A percentile compares a stretch with the other conserved stretches of the same genome.
phyloP scores from a whole-genome alignment of 345 rosid species.

The Schrenkiella parvula region DNA sequence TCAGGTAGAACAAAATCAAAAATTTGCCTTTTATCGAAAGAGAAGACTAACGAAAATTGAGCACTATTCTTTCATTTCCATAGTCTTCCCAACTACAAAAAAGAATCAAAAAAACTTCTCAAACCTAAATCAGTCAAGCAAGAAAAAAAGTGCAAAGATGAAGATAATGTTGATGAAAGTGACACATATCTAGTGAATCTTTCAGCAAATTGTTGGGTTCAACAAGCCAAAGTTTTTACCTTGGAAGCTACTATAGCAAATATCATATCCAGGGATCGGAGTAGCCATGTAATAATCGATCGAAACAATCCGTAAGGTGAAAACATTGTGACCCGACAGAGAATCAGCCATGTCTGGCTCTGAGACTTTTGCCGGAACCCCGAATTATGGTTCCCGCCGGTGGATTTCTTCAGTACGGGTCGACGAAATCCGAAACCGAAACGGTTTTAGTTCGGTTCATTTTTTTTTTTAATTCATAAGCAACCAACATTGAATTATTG shows the following conservation, averaged over 20 bases:
- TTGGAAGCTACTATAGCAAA: conserved; percentile 81
- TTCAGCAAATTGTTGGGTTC: neutral
- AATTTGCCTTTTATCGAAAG: neutral
- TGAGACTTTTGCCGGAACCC: conserved; percentile 2
- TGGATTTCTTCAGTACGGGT: too few species aligned
- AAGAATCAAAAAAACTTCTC: neutral
- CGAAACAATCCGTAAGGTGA: conserved; percentile 78
- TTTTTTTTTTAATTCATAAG: too few species aligned
- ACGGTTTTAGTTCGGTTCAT: too few species aligned
- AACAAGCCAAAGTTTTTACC: conserved; percentile 35
- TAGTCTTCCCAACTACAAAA: neutral
- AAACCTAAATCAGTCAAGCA: neutral
- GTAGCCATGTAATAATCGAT: conserved; percentile 83
- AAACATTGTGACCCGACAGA: conserved; percentile 46
- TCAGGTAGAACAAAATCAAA: neutral
- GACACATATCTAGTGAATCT: neutral
- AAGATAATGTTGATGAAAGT: neutral
- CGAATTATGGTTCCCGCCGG: neutral
- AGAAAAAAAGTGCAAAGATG: neutral
- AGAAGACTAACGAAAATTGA: neutral
- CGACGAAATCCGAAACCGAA: too few species aligned
- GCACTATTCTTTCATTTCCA: neutral
- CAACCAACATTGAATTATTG: neutral
- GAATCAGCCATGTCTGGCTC: conserved; percentile 40
- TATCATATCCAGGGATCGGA: conserved; percentile 66